Evolutionary conservation across 768 basidiomycete genomes (phyloP).

Genomic region (Zangia roseola): DNA sequence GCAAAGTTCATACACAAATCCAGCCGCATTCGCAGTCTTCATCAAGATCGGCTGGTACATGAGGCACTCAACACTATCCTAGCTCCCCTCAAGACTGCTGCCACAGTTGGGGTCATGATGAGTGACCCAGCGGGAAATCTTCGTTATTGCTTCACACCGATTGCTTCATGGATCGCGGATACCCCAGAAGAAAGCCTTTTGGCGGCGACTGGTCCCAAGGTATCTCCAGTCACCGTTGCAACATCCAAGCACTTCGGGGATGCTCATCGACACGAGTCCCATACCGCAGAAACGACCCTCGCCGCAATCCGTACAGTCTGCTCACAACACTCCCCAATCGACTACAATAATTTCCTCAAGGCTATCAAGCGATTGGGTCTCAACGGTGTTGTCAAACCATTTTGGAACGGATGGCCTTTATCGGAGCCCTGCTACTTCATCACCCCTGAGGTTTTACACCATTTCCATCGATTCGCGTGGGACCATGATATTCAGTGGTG

Average conservation of each 20-base stretch:
- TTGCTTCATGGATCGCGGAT: slow-evolving; percentile 28
- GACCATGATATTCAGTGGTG: too few relatives aligned
- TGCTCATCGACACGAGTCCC: slow-evolving; percentile 24
- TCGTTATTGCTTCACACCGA: slow-evolving; percentile 15
- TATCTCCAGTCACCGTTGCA: slow-evolving; percentile 34
- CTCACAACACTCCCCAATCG: not conserved
- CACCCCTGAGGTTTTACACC: slow-evolving; percentile 37
- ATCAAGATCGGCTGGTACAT: slow-evolving; percentile 20
- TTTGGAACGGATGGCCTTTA: slow-evolving; percentile 36
- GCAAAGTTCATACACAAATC: slow-evolving; percentile 19
- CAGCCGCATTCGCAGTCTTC: slow-evolving; percentile 9
- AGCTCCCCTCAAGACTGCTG: slow-evolving; percentile 16
- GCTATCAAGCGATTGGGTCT: not conserved
- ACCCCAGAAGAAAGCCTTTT: slow-evolving; percentile 1
- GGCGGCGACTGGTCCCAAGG: too few relatives aligned
- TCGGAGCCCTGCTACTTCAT: slow-evolving; percentile 35
- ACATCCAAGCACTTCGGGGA: slow-evolving; percentile 31
- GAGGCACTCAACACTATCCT: slow-evolving; percentile 17
- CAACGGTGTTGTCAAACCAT: too few relatives aligned
- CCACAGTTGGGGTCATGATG: slow-evolving; percentile 19
- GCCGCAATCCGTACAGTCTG: slow-evolving; percentile 6
- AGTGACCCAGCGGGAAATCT: slow-evolving; percentile 20
- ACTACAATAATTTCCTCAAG: slow-evolving; percentile 3
- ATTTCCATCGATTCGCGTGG: too few relatives aligned
- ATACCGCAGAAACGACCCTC: slow-evolving; percentile 24